Base-by-base conservation (phyloP, 176 grass and related monocot species). In the Calamus simplicifolius region DNA sequence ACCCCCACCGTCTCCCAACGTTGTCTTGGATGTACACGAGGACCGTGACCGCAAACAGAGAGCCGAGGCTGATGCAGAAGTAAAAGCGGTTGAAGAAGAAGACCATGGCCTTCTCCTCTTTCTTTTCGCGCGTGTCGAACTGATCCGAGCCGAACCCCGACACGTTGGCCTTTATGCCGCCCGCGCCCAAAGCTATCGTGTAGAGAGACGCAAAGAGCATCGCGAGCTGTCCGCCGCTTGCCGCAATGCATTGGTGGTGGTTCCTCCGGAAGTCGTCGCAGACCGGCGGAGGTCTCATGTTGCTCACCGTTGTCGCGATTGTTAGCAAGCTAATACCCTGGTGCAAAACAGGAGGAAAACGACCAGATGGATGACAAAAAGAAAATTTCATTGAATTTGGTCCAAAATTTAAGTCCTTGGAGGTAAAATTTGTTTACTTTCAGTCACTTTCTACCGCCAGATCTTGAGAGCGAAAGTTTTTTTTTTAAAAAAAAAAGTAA, bases 101-200 rank as follows among this genome's bases (percentile, higher is more conserved):
- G n/a, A 76, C 21, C 73, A 76, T 76, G 19, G 63, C 38, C 19
- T 63, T 62, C 77, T 69, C 82, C 73, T 86, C 82, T 38, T 28
- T 56, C 16, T 68, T 73, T 68, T 85, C 68, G 16, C 73, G 18
- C 18, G 27, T 49, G 59, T 80, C 72, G 67, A 85, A 85, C 76
- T 85, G 75, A 49, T 86, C 83, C 13, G 83, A 77, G 12, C 83
- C 83, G 68, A 81, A 86, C 31, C 78, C 83, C 4, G 83, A 81
- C 19, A 80, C 77, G 64, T 86, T 86, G 53, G 83, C 83, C 83
- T 86, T 86, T 7, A 86, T 66, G 1, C 77, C 72, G 61, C 82
- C 82, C 0, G 57, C 77, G 5, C 82, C 76, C 19, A 66, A 56
- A 7, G 82, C 82, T 25, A 69, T 54, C 53, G 73, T 77, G 76